A percentile compares a stretch with the other conserved stretches of the same genome.
Evolutionary conservation across 2,329 filamentous ascomycete species (phyloP).

Genomic region (Boeremia lycopersici): DNA sequence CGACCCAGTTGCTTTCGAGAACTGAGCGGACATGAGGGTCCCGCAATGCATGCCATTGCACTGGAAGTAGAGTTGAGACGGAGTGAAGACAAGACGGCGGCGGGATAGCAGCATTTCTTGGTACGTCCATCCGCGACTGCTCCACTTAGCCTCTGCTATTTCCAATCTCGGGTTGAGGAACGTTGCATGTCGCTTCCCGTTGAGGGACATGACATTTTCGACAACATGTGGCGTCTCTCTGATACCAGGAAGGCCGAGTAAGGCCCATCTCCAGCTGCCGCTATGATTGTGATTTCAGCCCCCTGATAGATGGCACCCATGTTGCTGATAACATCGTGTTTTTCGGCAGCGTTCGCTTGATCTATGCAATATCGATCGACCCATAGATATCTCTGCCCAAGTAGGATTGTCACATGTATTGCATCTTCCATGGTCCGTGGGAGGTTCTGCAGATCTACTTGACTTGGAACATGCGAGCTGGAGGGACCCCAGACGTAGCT

Average conservation of each 20-base stretch:
- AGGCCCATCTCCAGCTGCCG: conserved; percentile 2
- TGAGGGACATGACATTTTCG: too few relatives aligned
- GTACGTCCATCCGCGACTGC: too few relatives aligned
- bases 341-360: conserved; percentile 1
- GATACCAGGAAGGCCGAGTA: not conserved
- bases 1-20: too few relatives aligned
- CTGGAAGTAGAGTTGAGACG: too few relatives aligned
- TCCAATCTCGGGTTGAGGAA: too few relatives aligned
- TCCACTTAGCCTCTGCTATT: too few relatives aligned
- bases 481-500: not conserved
- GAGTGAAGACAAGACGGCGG: too few relatives aligned
- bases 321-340: conserved; percentile 5
- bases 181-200: too few relatives aligned
- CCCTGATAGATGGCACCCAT: conserved; percentile 15
- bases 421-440: conserved; percentile 18
- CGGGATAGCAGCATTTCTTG: too few relatives aligned
- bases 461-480: not conserved
- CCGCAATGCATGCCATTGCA: too few relatives aligned
- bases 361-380: conserved; percentile 22
- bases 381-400: conserved; percentile 18
- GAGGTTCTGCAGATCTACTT: not conserved
- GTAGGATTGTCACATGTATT: conserved; percentile 5
- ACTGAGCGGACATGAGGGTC: too few relatives aligned
- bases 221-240: too few relatives aligned
- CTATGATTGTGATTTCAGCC: conserved; percentile 10